Evolutionary conservation across 1,139 yeast genomes (phyloP).

Genomic region (Pichia norvegensis): DNA sequence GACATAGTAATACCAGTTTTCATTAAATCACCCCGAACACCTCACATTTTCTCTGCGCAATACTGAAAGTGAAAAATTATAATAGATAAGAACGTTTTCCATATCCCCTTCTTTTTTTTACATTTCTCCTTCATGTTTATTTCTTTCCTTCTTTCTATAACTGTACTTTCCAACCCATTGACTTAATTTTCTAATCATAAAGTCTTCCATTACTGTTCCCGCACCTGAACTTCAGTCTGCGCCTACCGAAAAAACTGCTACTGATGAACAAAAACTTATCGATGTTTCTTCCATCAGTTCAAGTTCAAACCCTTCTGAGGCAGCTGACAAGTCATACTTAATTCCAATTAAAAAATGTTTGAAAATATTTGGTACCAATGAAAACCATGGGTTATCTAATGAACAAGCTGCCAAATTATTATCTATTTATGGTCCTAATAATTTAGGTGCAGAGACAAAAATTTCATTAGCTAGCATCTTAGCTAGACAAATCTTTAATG

Average conservation of each 20-base stretch:
- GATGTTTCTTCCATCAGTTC: constrained; percentile 6
- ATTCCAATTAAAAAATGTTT: constrained; percentile 32
- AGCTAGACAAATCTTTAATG: constrained; percentile 67
- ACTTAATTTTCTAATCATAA: background rate
- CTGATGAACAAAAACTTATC: constrained; percentile 7
- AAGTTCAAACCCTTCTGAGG: background rate
- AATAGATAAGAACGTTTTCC: too few relatives aligned
- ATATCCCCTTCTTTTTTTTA: too few relatives aligned
- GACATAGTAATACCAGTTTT: too few relatives aligned
- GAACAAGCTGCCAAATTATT: constrained; percentile 32
- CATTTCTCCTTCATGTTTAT: background rate
- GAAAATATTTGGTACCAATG: constrained; percentile 33
- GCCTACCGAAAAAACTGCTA: constrained; percentile 5
- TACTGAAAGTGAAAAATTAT: too few relatives aligned
- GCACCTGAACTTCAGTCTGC: background rate
- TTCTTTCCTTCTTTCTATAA: background rate
- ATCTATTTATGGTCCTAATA: constrained; percentile 46
- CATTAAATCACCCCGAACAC: too few relatives aligned
- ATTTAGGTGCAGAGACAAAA: constrained; percentile 47
- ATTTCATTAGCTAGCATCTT: constrained; percentile 51
- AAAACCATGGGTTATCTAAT: constrained; percentile 41
- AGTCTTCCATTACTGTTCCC: background rate
- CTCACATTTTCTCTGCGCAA: too few relatives aligned
- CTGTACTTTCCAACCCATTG: background rate
- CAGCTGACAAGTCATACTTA: constrained; percentile 23